These are phyloP conservation scores for Aplosporella prunicola DNA, from an alignment of 2,329 filamentous ascomycete species.

Conservation along the genomic window DNA sequence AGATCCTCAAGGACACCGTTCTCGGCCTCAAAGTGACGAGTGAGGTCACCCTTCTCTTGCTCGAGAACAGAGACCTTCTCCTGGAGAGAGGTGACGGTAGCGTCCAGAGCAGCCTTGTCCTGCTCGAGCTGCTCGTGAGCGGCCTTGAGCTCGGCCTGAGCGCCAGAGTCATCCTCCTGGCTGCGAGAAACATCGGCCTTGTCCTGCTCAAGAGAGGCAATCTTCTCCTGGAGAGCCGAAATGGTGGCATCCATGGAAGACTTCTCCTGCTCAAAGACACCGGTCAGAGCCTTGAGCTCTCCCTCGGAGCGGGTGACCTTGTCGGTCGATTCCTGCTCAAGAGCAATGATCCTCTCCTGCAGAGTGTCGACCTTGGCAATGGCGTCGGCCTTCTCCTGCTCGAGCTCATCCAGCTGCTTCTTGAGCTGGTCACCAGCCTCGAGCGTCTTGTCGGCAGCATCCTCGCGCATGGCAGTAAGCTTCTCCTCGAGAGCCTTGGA, in stretches of 20 bases:
- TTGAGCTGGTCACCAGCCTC: constrained; percentile 4
- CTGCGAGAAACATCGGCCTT: constrained; percentile 2
- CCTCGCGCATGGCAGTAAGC: constrained; percentile 6
- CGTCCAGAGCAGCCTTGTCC: constrained; percentile 7
- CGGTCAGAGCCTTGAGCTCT: constrained; percentile 1
- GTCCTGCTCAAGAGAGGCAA: constrained; percentile 5
- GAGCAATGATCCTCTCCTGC: constrained; percentile 7
- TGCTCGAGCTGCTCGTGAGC: background rate
- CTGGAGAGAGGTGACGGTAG: constrained; percentile 6
- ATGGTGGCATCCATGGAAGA: constrained; percentile 8
- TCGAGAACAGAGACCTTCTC: constrained; percentile 7
- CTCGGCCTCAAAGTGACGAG: background rate
- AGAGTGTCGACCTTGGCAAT: constrained; percentile 4
- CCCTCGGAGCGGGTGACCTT: background rate
- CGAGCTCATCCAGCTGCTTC: constrained; percentile 3
- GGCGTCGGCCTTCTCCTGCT: constrained; percentile 5
- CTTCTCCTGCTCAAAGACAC: constrained; percentile 7
- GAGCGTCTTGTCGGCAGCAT: constrained; percentile 7
- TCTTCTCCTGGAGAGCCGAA: constrained; percentile 7
- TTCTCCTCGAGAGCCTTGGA: constrained; percentile 8
- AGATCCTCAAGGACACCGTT: constrained; percentile 5
- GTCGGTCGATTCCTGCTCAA: constrained; percentile 7
- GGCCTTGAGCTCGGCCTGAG: background rate
- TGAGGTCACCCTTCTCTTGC: constrained; percentile 5
- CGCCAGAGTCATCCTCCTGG: background rate